Percentiles rank a stretch among this genome's conserved stretches.
Conservation (phyloP, 768 basidiomycete species). For the Tricholoma hemisulphureum region DNA sequence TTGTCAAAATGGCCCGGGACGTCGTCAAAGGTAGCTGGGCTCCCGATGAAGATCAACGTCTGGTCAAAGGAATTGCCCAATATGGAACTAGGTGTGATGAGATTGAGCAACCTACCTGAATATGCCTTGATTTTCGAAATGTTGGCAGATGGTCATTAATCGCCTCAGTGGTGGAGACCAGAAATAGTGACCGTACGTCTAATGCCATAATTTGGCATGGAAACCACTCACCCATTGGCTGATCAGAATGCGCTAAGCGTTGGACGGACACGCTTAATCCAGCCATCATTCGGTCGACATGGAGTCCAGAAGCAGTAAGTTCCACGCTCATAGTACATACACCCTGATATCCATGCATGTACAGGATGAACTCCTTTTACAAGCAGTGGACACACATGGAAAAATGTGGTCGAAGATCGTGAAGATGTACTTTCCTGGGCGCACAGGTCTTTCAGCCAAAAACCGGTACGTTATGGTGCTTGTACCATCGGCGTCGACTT, state of each 20-base stretch:
- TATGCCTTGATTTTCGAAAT: constrained; percentile 6
- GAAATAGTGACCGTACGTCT: constrained; percentile 58
- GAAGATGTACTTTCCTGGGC: constrained; percentile 57
- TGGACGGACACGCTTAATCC: constrained; percentile 63
- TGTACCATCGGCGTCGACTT: background rate
- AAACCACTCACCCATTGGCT: constrained; percentile 14
- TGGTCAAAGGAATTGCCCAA: constrained; percentile 55
- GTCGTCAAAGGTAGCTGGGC: constrained; percentile 63
- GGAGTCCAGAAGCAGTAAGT: constrained; percentile 53
- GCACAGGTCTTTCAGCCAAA: constrained; percentile 58
- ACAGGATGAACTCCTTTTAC: constrained; percentile 51
- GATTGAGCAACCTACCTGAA: background rate
- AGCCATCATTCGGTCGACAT: constrained; percentile 56
- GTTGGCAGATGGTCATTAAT: constrained; percentile 52
- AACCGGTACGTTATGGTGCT: constrained; percentile 41
- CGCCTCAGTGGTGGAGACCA: constrained; percentile 51
- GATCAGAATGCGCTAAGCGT: constrained; percentile 56
- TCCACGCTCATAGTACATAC: background rate
- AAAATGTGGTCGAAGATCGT: constrained; percentile 64
- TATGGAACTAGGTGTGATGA: constrained; percentile 50
- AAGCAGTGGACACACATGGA: constrained; percentile 54
- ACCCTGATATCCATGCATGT: constrained; percentile 5
- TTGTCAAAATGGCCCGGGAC: constrained; percentile 61
- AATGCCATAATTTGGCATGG: background rate
- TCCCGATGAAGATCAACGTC: constrained; percentile 56